These are phyloP conservation scores for Trifolium dubium DNA, from an alignment of 306 rosid species.

Conservation along the genomic window DNA sequence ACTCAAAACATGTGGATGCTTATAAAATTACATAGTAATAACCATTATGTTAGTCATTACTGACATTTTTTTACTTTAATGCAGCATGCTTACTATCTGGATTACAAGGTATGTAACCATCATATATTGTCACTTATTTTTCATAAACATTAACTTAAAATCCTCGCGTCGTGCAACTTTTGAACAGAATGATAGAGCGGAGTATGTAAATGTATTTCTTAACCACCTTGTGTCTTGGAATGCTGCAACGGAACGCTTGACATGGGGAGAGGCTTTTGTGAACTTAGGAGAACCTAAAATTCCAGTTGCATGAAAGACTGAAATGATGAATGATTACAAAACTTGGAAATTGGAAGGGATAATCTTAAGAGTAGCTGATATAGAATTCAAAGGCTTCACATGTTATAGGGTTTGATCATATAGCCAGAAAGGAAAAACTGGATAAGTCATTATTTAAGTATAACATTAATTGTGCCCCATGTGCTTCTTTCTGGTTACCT, in stretches of 20 bases:
- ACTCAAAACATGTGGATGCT: not conserved
- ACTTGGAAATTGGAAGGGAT: not conserved
- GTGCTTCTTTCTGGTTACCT: conserved; percentile 37
- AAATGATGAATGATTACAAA: conserved; percentile 32
- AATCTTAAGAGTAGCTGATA: conserved; percentile 29
- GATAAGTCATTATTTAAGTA: conserved; percentile 19
- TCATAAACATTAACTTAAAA: conserved; percentile 20
- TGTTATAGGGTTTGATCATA: conserved; percentile 12
- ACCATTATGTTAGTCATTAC: conserved; percentile 32
- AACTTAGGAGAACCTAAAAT: conserved; percentile 87
- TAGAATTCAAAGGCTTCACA: conserved; percentile 34
- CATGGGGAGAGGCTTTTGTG: conserved; percentile 75
- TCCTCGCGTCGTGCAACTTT: conserved; percentile 18
- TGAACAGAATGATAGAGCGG: conserved; percentile 80
- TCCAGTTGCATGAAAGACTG: conserved; percentile 69
- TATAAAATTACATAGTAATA: not conserved
- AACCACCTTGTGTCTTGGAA: conserved; percentile 95
- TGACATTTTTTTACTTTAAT: conserved; percentile 42
- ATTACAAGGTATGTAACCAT: conserved; percentile 72
- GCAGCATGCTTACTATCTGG: conserved; percentile 97
- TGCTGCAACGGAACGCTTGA: conserved; percentile 68
- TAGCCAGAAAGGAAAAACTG: not conserved
- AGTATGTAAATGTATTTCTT: conserved; percentile 74
- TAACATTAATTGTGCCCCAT: conserved; percentile 10
- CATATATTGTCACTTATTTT: conserved; percentile 21